Conservation (phyloP, 1,139 yeast species). For the Saccharomyces pastorianus region DNA sequence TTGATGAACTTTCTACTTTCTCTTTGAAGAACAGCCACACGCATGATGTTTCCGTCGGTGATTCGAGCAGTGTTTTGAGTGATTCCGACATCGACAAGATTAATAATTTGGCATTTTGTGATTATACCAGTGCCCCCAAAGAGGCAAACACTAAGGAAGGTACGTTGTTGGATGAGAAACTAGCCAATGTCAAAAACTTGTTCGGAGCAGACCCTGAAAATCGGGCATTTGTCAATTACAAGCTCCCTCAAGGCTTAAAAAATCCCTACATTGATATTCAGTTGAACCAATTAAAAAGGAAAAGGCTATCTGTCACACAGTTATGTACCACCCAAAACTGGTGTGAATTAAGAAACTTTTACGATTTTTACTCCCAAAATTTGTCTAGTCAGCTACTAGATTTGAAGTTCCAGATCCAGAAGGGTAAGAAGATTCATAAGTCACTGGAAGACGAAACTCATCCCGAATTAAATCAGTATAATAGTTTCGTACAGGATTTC, state of each 20-base stretch:
- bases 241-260: slow-evolving; percentile 7
- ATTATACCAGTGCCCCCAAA: not conserved
- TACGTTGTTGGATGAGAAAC: slow-evolving; percentile 11
- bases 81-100: not conserved
- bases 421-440: slow-evolving; percentile 39
- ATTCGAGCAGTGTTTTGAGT: not conserved
- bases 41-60: not conserved
- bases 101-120: not conserved
- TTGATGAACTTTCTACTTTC: not conserved
- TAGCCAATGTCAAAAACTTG: slow-evolving; percentile 7
- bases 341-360: slow-evolving; percentile 46
- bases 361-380: slow-evolving; percentile 35
- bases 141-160: not conserved
- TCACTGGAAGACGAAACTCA: slow-evolving; percentile 39
- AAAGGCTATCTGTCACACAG: slow-evolving; percentile 37
- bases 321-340: slow-evolving; percentile 38
- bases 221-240: slow-evolving; percentile 6
- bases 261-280: slow-evolving; percentile 17
- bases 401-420: slow-evolving; percentile 31
- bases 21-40: not conserved
- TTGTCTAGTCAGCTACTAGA: slow-evolving; percentile 12
- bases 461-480: slow-evolving; percentile 5
- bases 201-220: slow-evolving; percentile 8
- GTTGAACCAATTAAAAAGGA: slow-evolving; percentile 4
- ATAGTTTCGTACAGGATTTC: not conserved